These are phyloP conservation scores for Tephrocybe sp. DNA, from an alignment of 768 basidiomycete species.

Conservation along the genomic window DNA sequence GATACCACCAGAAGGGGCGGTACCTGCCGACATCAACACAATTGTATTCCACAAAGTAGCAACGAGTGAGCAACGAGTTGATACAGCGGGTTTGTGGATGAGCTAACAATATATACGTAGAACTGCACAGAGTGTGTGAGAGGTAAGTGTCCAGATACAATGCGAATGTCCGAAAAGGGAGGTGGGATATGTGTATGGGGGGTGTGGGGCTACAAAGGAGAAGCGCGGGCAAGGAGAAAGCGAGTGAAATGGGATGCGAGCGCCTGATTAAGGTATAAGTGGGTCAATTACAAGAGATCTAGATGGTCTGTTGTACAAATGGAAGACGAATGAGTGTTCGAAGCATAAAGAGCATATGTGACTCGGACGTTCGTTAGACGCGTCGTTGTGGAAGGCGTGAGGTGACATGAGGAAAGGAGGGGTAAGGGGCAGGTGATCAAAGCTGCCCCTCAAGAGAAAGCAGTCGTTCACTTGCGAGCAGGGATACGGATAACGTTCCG, in stretches of 20 bases:
- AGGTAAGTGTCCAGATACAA: too few species aligned
- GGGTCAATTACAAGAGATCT: slow-evolving; percentile 8
- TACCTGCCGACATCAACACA: slow-evolving; percentile 8
- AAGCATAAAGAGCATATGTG: slow-evolving; percentile 3
- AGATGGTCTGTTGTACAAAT: slow-evolving; percentile 1
- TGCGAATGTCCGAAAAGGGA: neutral
- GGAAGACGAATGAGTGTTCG: slow-evolving; percentile 10
- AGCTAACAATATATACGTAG: slow-evolving; percentile 9
- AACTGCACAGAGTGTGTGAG: too few species aligned
- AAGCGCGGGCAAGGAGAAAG: slow-evolving; percentile 1
- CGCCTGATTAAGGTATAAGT: slow-evolving; percentile 9
- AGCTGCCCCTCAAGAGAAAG: neutral
- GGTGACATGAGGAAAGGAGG: neutral
- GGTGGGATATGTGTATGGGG: neutral
- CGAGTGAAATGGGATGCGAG: neutral
- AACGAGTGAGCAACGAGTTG: slow-evolving; percentile 3
- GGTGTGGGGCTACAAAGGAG: neutral
- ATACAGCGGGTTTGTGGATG: slow-evolving; percentile 5
- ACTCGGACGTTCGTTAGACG: slow-evolving; percentile 6
- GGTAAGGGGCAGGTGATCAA: slow-evolving; percentile 2
- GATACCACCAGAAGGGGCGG: too few species aligned
- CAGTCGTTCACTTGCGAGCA: slow-evolving; percentile 8
- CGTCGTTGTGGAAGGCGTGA: neutral
- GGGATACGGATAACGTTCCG: slow-evolving; percentile 16
- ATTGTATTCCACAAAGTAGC: slow-evolving; percentile 5